phyloP scores from a whole-genome alignment of 805 yeast genomes.

The Lipomyces starkeyi region DNA sequence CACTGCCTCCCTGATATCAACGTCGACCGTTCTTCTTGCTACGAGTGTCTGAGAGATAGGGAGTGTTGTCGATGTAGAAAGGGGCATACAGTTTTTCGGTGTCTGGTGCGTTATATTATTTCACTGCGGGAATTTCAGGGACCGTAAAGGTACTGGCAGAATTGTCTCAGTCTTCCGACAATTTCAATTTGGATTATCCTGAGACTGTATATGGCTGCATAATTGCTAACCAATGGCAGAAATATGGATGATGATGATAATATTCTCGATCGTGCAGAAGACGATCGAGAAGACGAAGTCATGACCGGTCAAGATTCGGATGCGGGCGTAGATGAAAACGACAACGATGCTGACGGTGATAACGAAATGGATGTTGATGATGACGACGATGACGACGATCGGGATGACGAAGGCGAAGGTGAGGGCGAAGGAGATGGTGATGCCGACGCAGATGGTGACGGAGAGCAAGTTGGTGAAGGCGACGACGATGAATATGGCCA shows the following conservation, averaged over 20 bases:
- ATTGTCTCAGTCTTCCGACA: not conserved
- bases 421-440: conserved; percentile 43
- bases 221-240: not conserved
- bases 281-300: conserved; percentile 35
- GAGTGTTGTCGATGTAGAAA: not conserved
- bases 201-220: not conserved
- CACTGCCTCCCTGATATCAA: too few species aligned
- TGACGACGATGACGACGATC: conserved; percentile 43
- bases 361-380: conserved; percentile 45
- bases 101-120: not conserved
- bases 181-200: not conserved
- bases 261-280: conserved; percentile 38
- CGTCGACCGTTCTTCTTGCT: too few species aligned
- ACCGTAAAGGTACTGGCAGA: not conserved
- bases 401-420: conserved; percentile 37
- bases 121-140: not conserved
- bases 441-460: conserved; percentile 43
- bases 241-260: conserved; percentile 43
- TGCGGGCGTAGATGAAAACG: conserved; percentile 36
- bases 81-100: not conserved
- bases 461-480: conserved; percentile 35
- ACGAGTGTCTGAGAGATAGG: not conserved
- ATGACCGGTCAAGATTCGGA: conserved; percentile 33
- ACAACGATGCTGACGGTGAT: conserved; percentile 43
- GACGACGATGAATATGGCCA: conserved; percentile 40